Evolutionary conservation across 768 basidiomycete species (phyloP).

Genomic region (Sutorius australiensis): DNA sequence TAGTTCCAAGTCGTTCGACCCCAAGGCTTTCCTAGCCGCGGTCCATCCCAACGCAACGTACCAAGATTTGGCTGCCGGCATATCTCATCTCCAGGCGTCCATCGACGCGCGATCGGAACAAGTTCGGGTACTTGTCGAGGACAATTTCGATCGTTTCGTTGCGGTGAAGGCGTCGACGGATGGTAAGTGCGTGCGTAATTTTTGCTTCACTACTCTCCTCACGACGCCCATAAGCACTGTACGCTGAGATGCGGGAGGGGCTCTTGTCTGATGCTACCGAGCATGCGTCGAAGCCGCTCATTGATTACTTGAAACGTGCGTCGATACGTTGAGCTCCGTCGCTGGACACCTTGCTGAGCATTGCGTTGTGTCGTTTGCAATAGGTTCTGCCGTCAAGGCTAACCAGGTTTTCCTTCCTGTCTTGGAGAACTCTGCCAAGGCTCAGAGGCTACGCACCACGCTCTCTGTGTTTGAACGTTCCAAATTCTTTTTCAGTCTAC

Average conservation of each 20-base stretch:
- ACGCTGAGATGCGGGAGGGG: slow-evolving; percentile 91
- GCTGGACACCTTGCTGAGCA: slow-evolving; percentile 2
- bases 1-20: slow-evolving; percentile 92
- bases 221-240: slow-evolving; percentile 54
- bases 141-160: slow-evolving; percentile 97
- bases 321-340: not conserved
- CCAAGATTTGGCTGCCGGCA: slow-evolving; percentile 81
- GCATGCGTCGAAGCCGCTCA: slow-evolving; percentile 76
- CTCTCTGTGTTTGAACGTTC: slow-evolving; percentile 94
- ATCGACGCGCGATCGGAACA: slow-evolving; percentile 92
- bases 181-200: slow-evolving; percentile 45
- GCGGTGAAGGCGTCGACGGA: slow-evolving; percentile 97
- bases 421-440: slow-evolving; percentile 92
- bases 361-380: not conserved
- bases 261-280: slow-evolving; percentile 73
- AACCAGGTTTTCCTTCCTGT: slow-evolving; percentile 96
- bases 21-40: slow-evolving; percentile 86
- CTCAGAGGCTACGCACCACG: slow-evolving; percentile 87
- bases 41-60: slow-evolving; percentile 95
- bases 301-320: slow-evolving; percentile 83
- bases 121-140: slow-evolving; percentile 91
- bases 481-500: slow-evolving; percentile 99
- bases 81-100: slow-evolving; percentile 65
- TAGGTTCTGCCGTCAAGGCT: slow-evolving; percentile 89
- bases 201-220: not conserved